Conservation (phyloP, 306 rosid species). For the Quillaja saponaria region DNA sequence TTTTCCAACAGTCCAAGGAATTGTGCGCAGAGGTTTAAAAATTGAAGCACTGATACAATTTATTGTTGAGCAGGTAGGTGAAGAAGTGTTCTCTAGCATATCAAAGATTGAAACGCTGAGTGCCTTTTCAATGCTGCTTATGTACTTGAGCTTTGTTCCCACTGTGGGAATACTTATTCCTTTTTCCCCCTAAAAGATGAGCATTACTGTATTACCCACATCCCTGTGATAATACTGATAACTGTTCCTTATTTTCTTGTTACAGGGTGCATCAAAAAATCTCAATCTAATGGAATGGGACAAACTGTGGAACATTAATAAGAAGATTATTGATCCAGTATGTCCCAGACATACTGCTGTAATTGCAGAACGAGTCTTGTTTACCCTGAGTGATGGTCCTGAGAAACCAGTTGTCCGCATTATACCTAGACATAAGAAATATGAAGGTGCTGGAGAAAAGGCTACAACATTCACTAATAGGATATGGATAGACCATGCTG, state of each 20-base stretch:
- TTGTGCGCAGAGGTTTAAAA: conserved; percentile 89
- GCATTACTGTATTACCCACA: conserved; percentile 6
- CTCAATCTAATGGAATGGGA: conserved; percentile 99
- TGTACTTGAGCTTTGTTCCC: not conserved
- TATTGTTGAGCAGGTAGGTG: conserved; percentile 84
- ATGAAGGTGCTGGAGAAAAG: conserved; percentile 83
- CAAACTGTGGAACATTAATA: conserved; percentile 93
- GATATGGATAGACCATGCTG: conserved; percentile 77
- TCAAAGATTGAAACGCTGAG: conserved; percentile 4
- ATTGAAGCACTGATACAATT: conserved; percentile 82
- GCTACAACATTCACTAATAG: conserved; percentile 64
- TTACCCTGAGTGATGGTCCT: conserved; percentile 81
- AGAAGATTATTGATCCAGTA: conserved; percentile 91
- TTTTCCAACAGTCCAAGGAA: conserved; percentile 93
- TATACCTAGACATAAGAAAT: conserved; percentile 88
- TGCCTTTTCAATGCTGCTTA: not conserved
- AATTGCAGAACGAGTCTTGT: conserved; percentile 61
- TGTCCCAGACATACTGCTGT: conserved; percentile 94
- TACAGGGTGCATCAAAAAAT: conserved; percentile 89
- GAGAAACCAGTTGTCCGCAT: conserved; percentile 70
- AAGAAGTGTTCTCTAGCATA: conserved; percentile 23
- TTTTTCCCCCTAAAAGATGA: conserved; percentile 1
- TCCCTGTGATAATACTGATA: conserved; percentile 20
- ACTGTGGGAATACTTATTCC: not conserved
- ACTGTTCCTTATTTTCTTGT: conserved; percentile 26